These are phyloP conservation scores for Fagopyrum homotropicum DNA, from an alignment of 148 eudicot species.

Conservation along the genomic window DNA sequence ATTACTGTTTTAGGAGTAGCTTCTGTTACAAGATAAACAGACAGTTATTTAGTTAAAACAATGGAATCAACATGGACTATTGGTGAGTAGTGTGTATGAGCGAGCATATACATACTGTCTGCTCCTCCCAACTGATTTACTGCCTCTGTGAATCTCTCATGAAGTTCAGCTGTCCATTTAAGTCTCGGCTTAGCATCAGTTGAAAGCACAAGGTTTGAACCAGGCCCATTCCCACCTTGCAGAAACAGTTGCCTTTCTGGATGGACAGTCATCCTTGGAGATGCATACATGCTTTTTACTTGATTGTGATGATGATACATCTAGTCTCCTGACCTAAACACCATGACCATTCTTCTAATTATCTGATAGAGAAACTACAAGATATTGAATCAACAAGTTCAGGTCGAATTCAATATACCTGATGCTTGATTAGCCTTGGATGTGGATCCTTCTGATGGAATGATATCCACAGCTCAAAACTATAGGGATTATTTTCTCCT, in stretches of 20 bases:
- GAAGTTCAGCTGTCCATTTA: slow-evolving; percentile 93
- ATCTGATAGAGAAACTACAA: slow-evolving; percentile 17
- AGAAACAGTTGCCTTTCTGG: slow-evolving; percentile 68
- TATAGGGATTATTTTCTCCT: slow-evolving; percentile 19
- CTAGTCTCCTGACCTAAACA: slow-evolving; percentile 15
- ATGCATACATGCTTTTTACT: slow-evolving; percentile 44
- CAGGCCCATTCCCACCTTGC: slow-evolving; percentile 53
- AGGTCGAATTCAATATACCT: neutral
- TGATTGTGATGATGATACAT: slow-evolving; percentile 65
- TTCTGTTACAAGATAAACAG: slow-evolving; percentile 42
- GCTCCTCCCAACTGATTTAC: slow-evolving; percentile 96
- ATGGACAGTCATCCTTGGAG: slow-evolving; percentile 46
- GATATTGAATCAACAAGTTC: neutral
- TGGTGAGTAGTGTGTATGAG: neutral
- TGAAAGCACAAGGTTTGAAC: slow-evolving; percentile 81
- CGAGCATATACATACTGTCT: slow-evolving; percentile 50
- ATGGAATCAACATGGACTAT: neutral
- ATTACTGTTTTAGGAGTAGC: slow-evolving; percentile 92
- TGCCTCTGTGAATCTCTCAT: slow-evolving; percentile 78
- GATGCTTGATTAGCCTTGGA: slow-evolving; percentile 12
- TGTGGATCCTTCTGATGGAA: slow-evolving; percentile 11
- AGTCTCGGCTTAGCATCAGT: slow-evolving; percentile 91
- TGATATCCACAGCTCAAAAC: slow-evolving; percentile 13
- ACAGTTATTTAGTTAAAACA: slow-evolving; percentile 15
- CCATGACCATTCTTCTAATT: slow-evolving; percentile 20